Evolutionary conservation across 2,329 filamentous ascomycete genomes (phyloP).

Genomic region (Lasiodiplodia gonubiensis): DNA sequence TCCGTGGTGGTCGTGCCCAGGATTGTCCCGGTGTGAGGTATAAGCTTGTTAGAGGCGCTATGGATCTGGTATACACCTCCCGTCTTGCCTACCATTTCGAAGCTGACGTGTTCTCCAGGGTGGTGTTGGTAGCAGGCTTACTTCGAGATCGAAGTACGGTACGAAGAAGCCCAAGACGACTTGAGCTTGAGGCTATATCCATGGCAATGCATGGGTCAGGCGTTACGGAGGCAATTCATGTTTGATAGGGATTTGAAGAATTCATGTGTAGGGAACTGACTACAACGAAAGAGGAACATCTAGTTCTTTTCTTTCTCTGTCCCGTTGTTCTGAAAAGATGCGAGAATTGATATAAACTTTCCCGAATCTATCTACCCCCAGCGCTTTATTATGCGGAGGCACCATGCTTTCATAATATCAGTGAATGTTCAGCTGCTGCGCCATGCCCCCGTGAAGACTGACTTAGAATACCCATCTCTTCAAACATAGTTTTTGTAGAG

Average conservation of each 20-base stretch:
- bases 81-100: neutral
- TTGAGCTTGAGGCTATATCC: neutral
- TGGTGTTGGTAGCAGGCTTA: slow-evolving; percentile 83
- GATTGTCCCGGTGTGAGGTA: slow-evolving; percentile 99
- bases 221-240: slow-evolving; percentile 7
- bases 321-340: neutral
- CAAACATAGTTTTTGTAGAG: too few relatives aligned
- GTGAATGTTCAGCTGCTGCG: too few relatives aligned
- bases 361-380: too few relatives aligned
- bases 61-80: slow-evolving; percentile 79
- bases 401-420: too few relatives aligned
- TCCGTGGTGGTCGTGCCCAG: slow-evolving; percentile 90
- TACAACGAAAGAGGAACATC: neutral
- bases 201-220: slow-evolving; percentile 6
- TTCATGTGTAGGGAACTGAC: neutral
- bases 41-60: slow-evolving; percentile 85
- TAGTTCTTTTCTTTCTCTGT: neutral
- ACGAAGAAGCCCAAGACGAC: slow-evolving; percentile 93
- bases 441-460: too few relatives aligned
- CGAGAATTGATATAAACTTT: too few relatives aligned
- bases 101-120: slow-evolving; percentile 62
- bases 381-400: too few relatives aligned
- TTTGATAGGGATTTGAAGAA: neutral
- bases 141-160: slow-evolving; percentile 92
- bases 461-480: too few relatives aligned